These are phyloP conservation scores for Trifolium pratense DNA, from an alignment of 306 rosid genomes.

Conservation along the genomic window DNA sequence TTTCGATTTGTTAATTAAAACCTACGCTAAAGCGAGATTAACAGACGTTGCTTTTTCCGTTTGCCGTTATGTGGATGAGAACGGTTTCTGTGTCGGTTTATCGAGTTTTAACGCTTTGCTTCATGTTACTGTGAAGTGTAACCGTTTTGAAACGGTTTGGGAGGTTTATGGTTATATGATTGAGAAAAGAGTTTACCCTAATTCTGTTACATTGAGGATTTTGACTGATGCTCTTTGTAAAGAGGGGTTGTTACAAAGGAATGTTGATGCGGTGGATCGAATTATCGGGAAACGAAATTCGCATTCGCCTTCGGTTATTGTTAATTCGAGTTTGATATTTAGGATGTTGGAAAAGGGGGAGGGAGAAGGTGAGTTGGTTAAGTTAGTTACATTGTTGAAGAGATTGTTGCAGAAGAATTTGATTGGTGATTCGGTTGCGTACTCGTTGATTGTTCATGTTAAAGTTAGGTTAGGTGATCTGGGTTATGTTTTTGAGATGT, in stretches of 20 bases:
- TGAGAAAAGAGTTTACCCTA: slow-evolving; percentile 57
- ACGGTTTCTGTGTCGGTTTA: slow-evolving; percentile 57
- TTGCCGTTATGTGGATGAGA: slow-evolving; percentile 55
- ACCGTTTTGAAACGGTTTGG: slow-evolving; percentile 53
- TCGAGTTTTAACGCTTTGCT: slow-evolving; percentile 67
- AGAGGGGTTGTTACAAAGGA: slow-evolving; percentile 67
- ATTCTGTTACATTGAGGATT: slow-evolving; percentile 52
- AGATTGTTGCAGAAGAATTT: slow-evolving; percentile 76
- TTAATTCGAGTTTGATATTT: slow-evolving; percentile 58
- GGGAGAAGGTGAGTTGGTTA: slow-evolving; percentile 46
- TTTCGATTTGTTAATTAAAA: slow-evolving; percentile 66
- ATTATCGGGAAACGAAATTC: slow-evolving; percentile 53
- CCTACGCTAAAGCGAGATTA: slow-evolving; percentile 64
- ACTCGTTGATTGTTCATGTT: slow-evolving; percentile 62
- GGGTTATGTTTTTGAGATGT: slow-evolving; percentile 51
- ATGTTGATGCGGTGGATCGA: slow-evolving; percentile 57
- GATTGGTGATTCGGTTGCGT: slow-evolving; percentile 66
- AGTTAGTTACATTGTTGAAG: slow-evolving; percentile 53
- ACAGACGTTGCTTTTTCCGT: slow-evolving; percentile 54
- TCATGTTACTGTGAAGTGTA: slow-evolving; percentile 62
- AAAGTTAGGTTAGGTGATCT: slow-evolving; percentile 55
- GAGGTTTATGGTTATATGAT: slow-evolving; percentile 78
- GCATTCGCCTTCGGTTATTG: slow-evolving; percentile 63
- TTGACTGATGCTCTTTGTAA: slow-evolving; percentile 75
- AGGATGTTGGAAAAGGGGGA: slow-evolving; percentile 48